Evolutionary conservation across 1,284 basidiomycete species (phyloP).

Genomic region (Trichosporon sp.): DNA sequence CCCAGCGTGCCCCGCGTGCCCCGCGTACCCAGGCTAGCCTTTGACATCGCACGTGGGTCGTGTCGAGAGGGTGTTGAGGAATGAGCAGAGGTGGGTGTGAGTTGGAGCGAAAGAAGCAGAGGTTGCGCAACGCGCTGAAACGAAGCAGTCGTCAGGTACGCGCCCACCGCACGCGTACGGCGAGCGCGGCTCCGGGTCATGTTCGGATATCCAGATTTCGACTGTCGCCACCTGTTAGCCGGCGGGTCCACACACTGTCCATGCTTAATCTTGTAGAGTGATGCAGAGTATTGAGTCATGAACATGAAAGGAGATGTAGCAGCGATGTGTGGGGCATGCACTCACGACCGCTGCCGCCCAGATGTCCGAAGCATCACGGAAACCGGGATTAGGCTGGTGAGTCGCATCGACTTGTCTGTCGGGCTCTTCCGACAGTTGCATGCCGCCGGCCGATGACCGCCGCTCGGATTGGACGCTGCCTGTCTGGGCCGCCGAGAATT

Average conservation of each 20-base stretch:
- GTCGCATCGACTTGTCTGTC: constrained; percentile 5
- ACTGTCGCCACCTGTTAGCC: neutral
- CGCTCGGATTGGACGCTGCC: constrained; percentile 15
- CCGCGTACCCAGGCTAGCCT: too few relatives aligned
- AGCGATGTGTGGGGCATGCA: neutral
- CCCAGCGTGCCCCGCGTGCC: neutral
- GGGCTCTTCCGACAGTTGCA: neutral
- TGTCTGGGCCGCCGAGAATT: neutral
- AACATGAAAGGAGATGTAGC: too few relatives aligned
- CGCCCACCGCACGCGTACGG: too few relatives aligned
- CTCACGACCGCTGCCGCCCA: too few relatives aligned
- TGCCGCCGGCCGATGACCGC: constrained; percentile 1
- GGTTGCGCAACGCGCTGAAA: neutral
- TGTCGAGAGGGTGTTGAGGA: neutral
- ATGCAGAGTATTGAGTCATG: too few relatives aligned
- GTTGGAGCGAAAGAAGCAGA: constrained; percentile 1
- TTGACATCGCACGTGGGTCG: neutral
- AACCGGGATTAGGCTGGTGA: constrained; percentile 8
- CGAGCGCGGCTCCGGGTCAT: neutral
- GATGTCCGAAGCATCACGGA: constrained; percentile 2
- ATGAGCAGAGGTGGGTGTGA: neutral
- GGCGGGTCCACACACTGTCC: neutral
- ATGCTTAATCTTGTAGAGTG: neutral
- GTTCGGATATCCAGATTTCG: neutral
- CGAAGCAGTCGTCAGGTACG: neutral